phyloP scores from a whole-genome alignment of 2,329 filamentous ascomycete genomes.

The Ascochyta rabiei region DNA sequence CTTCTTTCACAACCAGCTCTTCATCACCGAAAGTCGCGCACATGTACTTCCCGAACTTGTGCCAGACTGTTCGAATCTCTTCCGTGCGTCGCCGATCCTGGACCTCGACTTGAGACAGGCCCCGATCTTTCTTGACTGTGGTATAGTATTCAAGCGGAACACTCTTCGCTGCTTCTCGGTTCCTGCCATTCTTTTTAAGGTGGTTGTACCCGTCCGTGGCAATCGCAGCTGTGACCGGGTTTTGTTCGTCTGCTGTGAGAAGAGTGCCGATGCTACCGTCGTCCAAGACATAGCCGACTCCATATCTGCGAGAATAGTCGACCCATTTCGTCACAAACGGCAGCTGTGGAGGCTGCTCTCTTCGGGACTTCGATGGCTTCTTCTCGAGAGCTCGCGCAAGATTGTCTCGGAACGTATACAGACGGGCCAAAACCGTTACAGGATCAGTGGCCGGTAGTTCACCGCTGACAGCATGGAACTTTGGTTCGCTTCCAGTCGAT shows the following conservation, averaged over 20 bases:
- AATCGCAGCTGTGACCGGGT: conserved; percentile 73
- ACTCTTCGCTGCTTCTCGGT: conserved; percentile 53
- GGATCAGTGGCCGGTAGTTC: conserved; percentile 52
- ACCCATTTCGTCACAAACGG: conserved; percentile 78
- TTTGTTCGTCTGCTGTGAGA: conserved; percentile 52
- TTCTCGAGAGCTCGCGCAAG: conserved; percentile 52
- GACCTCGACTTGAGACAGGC: conserved; percentile 68
- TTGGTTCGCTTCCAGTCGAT: conserved; percentile 24
- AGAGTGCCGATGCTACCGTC: conserved; percentile 79
- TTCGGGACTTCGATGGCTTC: conserved; percentile 40
- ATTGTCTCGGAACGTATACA: conserved; percentile 54
- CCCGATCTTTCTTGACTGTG: conserved; percentile 66
- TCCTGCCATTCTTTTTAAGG: conserved; percentile 69
- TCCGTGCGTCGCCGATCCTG: conserved; percentile 62
- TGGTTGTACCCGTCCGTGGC: conserved; percentile 74
- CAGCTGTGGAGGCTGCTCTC: conserved; percentile 59
- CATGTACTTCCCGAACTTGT: conserved; percentile 76
- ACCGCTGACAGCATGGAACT: conserved; percentile 32
- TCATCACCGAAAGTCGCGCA: conserved; percentile 52
- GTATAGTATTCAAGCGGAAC: conserved; percentile 73
- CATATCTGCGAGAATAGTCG: conserved; percentile 87
- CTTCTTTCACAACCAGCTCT: conserved; percentile 55
- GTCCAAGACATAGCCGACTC: conserved; percentile 81
- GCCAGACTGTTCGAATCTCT: conserved; percentile 65
- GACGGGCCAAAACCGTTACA: conserved; percentile 51